Conservation (phyloP, 495 filamentous ascomycete species). For the Bacidia gigantensis region DNA sequence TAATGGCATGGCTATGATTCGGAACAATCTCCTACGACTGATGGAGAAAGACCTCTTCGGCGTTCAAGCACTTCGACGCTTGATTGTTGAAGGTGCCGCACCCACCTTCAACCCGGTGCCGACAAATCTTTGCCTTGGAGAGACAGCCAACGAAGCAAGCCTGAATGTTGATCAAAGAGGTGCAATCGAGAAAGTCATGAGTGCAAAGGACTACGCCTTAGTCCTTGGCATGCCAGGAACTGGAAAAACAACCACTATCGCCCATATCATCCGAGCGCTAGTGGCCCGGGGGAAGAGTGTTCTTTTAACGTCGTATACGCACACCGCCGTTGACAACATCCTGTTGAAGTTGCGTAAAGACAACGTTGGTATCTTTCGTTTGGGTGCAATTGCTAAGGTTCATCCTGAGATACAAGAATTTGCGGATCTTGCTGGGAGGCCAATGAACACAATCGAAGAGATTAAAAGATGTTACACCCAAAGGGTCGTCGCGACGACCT, state of each 20-base stretch:
- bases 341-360: slow-evolving; percentile 76
- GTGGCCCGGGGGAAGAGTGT: slow-evolving; percentile 84
- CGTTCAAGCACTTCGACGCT: slow-evolving; percentile 54
- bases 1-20: slow-evolving; percentile 88
- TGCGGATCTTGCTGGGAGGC: slow-evolving; percentile 56
- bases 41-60: slow-evolving; percentile 71
- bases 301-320: slow-evolving; percentile 85
- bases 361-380: slow-evolving; percentile 63
- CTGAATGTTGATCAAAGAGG: slow-evolving; percentile 77
- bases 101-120: slow-evolving; percentile 58
- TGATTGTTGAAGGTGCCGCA: slow-evolving; percentile 59
- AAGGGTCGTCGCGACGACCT: slow-evolving; percentile 87
- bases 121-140: slow-evolving; percentile 43
- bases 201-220: slow-evolving; percentile 82
- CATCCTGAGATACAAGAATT: slow-evolving; percentile 78
- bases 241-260: slow-evolving; percentile 94
- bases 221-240: slow-evolving; percentile 97
- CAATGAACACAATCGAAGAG: slow-evolving; percentile 65
- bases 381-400: slow-evolving; percentile 71
- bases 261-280: slow-evolving; percentile 88
- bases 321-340: slow-evolving; percentile 96
- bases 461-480: slow-evolving; percentile 68
- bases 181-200: slow-evolving; percentile 90
- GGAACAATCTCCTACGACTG: slow-evolving; percentile 81
- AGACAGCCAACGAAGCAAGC: slow-evolving; percentile 31